Base-by-base conservation (phyloP, 2,329 filamentous ascomycete genomes). In the Ceratocystis colombiana region DNA sequence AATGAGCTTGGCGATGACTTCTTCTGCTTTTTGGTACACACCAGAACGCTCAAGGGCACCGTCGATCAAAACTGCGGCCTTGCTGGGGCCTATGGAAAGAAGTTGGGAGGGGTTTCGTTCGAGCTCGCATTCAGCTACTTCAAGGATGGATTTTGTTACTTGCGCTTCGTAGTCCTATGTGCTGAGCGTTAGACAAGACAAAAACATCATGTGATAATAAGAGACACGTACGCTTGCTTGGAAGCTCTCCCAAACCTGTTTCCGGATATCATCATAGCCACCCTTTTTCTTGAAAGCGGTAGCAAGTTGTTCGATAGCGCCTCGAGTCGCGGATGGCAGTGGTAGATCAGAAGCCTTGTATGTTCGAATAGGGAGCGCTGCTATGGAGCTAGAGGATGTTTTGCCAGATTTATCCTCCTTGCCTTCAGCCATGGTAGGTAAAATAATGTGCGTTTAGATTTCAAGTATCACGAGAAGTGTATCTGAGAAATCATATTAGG, bases 261-360 rank as follows among this genome's bases (percentile, higher is more conserved):
- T 92, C 68, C 89, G 85, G 69, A 92, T 82, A 15, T 82, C 78
- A 75, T 94, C 89, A 72, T 92, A 94, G 67, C 88, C 88, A 68
- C 89, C 89, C 75, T 90, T 90, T 77, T 92, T 93, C 76, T 92
- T 92, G 77, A 92, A 93, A 10, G 83, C 87, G 72, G 89, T 86
- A n/a, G 88, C 83, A 25, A 93, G 81, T 17, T 81, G 82, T 71
- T 92, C 88, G 66, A 93, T 90, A 1, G 87, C 85, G 1, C 83
- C 82, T 69, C 88, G 82, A 64, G 89, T 89, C n/a, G 84, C 82
- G 2, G 86, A 87, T 4, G 88, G 83, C 22, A 92, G 77, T 1
- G 89, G 89, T 20, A 93, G 79, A 71, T 93, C 89, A 0, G 86
- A 87, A 2, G 88, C 83, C 74, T 90, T 90, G 73, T 87, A 84